Base-by-base conservation (phyloP, 1,139 yeast genomes). In the Candida buenavistaensis region DNA sequence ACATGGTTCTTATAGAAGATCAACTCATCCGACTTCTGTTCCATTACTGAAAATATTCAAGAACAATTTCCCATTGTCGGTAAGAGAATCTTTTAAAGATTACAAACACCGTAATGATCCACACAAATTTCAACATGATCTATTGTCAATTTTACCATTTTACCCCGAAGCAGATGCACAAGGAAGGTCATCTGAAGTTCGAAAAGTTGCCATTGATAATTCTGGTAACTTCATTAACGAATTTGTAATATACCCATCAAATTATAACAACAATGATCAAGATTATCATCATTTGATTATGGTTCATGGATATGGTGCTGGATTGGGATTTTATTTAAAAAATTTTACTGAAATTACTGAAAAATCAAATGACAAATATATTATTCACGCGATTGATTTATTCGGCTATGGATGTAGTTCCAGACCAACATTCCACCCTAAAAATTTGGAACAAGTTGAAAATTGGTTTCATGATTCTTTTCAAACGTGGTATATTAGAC, bases 281-380 rank as follows among this genome's bases (percentile, higher is more conserved):
- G 40, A 39, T 1, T 26, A 64, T 43, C 74, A 79, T 39, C 90
- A 83, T 57, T 57, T 83, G 25, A 71, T 84, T 1, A 62, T 84
- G 59, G 62, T 83, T 5, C 94, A 84, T 56, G 94, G 94, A 0
- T 83, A 84, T 48, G 94, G 92, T 2, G 87, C 86, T 0, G 90
- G 90, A 0, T 56, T 82, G 11, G 92, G 94, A 0, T 80, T 83
- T 46, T 84, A 68, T 47, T 50, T 81, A 26, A 81, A 81, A 49
- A 84, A 82, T 50, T 70, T 79, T 36, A 78, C 75, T 34, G 62
- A 54, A 1, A 47, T 80, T n/a, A 39, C 50, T 10, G n/a, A 27
- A 15, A 50, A 67, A 10, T 38, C 35, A 4, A 39, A 48, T 11
- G 50, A 52, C 9, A 59, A 67, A 39, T 82, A 88, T 86, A 67